Percentiles rank a stretch among this genome's conserved stretches.
Evolutionary conservation across 2,329 filamentous ascomycete species (phyloP).

Genomic region (Curvularia verruculosa): DNA sequence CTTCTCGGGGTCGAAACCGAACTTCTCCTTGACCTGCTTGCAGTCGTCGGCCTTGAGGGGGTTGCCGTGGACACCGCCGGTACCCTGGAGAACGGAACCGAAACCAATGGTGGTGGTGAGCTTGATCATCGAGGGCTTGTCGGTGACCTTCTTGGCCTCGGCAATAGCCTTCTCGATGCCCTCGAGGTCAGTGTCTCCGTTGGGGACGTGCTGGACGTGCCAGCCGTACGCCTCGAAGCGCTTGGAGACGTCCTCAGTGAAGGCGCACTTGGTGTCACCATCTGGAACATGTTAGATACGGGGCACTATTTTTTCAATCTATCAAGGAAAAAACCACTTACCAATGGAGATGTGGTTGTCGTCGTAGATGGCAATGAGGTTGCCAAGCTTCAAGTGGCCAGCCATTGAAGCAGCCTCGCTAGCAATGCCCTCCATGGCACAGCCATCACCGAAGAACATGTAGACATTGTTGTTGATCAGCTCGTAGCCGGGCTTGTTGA

Average conservation of each 20-base stretch:
- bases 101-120: constrained; percentile 97
- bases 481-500: constrained; percentile 96
- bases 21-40: constrained; percentile 91
- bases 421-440: constrained; percentile 97
- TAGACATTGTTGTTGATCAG: constrained; percentile 97
- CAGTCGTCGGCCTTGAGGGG: constrained; percentile 94
- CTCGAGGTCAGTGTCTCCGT: constrained; percentile 88
- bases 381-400: constrained; percentile 96
- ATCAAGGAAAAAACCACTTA: constrained; percentile 51
- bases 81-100: constrained; percentile 91
- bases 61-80: constrained; percentile 93
- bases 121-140: constrained; percentile 98
- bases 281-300: constrained; percentile 58
- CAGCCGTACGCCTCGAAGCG: constrained; percentile 97
- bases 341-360: constrained; percentile 95
- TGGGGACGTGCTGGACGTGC: constrained; percentile 82
- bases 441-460: constrained; percentile 95
- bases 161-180: constrained; percentile 87
- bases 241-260: constrained; percentile 95
- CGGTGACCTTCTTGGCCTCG: constrained; percentile 82
- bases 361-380: constrained; percentile 95
- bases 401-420: constrained; percentile 90
- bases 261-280: constrained; percentile 92
- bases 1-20: constrained; percentile 94
- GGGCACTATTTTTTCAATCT: not conserved